phyloP scores from a whole-genome alignment of 495 filamentous ascomycete species.

The Xylona heveae region DNA sequence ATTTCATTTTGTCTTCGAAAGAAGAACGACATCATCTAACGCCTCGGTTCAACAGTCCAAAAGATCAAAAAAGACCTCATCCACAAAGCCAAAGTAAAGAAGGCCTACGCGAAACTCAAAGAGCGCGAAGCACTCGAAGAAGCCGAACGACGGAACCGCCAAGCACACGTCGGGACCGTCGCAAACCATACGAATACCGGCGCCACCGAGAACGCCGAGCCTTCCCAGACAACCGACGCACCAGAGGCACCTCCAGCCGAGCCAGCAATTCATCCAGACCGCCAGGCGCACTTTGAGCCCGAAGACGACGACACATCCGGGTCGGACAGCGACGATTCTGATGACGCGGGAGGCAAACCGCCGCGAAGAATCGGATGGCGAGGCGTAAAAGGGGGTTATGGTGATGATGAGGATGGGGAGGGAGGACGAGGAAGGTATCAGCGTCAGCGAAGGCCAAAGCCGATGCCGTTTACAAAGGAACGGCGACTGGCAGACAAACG shows the following conservation, averaged over 20 bases:
- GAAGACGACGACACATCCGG: slow-evolving; percentile 9
- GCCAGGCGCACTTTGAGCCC: slow-evolving; percentile 42
- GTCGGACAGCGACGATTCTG: slow-evolving; percentile 4
- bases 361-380: slow-evolving; percentile 6
- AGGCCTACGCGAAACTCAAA: slow-evolving; percentile 77
- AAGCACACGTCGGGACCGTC: slow-evolving; percentile 13
- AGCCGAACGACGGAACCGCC: slow-evolving; percentile 7
- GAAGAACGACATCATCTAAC: slow-evolving; percentile 7
- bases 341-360: slow-evolving; percentile 8
- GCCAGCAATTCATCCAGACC: slow-evolving; percentile 48
- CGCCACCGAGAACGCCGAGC: slow-evolving; percentile 9
- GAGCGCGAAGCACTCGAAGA: slow-evolving; percentile 23
- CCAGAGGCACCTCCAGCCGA: slow-evolving; percentile 14
- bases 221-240: too few relatives aligned
- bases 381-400: slow-evolving; percentile 3
- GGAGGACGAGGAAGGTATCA: slow-evolving; percentile 7
- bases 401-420: too few relatives aligned
- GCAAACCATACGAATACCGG: slow-evolving; percentile 2
- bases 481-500: slow-evolving; percentile 43
- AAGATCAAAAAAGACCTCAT: slow-evolving; percentile 87
- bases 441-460: slow-evolving; percentile 23
- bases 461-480: slow-evolving; percentile 58
- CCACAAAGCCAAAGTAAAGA: slow-evolving; percentile 83
- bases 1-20: slow-evolving; percentile 1
- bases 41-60: slow-evolving; percentile 34